These are phyloP conservation scores for Gracilariopsis chorda DNA, from an alignment of 23 red algal species.

Conservation along the genomic window DNA sequence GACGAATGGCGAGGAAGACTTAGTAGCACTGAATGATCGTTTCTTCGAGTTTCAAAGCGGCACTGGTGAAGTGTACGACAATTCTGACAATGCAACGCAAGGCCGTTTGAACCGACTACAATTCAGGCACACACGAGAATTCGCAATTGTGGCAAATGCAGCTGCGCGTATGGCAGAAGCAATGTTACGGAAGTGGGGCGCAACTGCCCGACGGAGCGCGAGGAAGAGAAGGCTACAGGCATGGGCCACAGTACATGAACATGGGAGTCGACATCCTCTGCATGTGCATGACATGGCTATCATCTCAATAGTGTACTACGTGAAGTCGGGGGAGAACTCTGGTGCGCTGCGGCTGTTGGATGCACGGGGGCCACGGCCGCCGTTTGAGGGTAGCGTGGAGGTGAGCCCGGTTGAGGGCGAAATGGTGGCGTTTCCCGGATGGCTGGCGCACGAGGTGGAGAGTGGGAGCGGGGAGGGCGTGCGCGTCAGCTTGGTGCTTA, in stretches of 20 bases:
- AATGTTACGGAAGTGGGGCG: not conserved
- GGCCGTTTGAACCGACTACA: not conserved
- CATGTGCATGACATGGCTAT: not conserved
- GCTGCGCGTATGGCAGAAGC: not conserved
- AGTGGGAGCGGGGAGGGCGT: not conserved
- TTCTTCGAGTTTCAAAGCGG: slow-evolving; percentile 15
- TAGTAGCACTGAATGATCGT: not conserved
- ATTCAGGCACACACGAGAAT: not conserved
- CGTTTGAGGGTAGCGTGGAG: not conserved
- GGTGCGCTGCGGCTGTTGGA: slow-evolving; percentile 12
- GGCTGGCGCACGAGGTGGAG: slow-evolving; percentile 17
- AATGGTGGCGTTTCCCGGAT: slow-evolving; percentile 13
- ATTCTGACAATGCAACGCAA: not conserved
- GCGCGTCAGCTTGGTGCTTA: slow-evolving; percentile 3
- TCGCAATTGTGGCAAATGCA: not conserved
- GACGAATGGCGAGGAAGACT: not conserved
- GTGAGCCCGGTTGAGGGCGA: not conserved
- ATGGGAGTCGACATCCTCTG: not conserved
- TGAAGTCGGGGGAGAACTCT: not conserved
- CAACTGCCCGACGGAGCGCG: not conserved
- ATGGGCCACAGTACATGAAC: not conserved
- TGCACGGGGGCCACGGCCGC: slow-evolving; percentile 3
- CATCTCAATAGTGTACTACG: slow-evolving; percentile 4
- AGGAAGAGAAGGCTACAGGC: not conserved
- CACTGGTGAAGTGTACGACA: not conserved